These are phyloP conservation scores for Termitomyces sp. DNA, from an alignment of 1,284 basidiomycete species.

Conservation along the genomic window DNA sequence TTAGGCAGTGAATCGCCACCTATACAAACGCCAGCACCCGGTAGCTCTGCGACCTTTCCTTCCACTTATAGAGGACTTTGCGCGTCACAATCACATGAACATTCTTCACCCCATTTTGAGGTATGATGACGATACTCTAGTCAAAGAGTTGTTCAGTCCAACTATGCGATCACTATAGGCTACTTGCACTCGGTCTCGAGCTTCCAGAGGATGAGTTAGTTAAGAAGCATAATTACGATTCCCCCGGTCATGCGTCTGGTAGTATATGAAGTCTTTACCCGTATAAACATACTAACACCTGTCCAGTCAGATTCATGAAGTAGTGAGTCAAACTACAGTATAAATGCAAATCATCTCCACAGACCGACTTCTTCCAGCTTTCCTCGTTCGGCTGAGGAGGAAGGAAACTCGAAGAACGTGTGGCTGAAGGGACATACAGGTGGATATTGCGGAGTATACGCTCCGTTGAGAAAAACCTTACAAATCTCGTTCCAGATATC, in stretches of 20 bases:
- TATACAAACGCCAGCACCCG: slow-evolving; percentile 42
- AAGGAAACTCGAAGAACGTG: slow-evolving; percentile 42
- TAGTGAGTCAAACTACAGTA: slow-evolving; percentile 28
- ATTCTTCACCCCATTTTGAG: slow-evolving; percentile 44
- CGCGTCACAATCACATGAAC: slow-evolving; percentile 33
- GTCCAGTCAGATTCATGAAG: slow-evolving; percentile 42
- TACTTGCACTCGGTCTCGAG: slow-evolving; percentile 53
- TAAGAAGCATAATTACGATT: slow-evolving; percentile 42
- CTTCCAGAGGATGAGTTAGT: slow-evolving; percentile 53
- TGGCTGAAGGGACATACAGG: slow-evolving; percentile 57
- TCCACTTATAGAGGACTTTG: slow-evolving; percentile 52
- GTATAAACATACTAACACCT: neutral
- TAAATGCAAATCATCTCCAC: neutral
- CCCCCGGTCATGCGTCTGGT: slow-evolving; percentile 40
- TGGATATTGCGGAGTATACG: slow-evolving; percentile 15
- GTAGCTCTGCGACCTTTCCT: slow-evolving; percentile 48
- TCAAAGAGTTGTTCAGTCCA: neutral
- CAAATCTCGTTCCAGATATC: slow-evolving; percentile 33
- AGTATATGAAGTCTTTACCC: slow-evolving; percentile 8
- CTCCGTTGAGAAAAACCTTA: neutral
- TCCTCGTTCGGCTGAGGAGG: slow-evolving; percentile 40
- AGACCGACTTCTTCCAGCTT: slow-evolving; percentile 9
- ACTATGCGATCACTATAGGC: slow-evolving; percentile 27
- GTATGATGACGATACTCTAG: slow-evolving; percentile 21
- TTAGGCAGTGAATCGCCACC: slow-evolving; percentile 39